These are phyloP conservation scores for Byssothecium circinans DNA, from an alignment of 2,329 filamentous ascomycete genomes.

Conservation along the genomic window DNA sequence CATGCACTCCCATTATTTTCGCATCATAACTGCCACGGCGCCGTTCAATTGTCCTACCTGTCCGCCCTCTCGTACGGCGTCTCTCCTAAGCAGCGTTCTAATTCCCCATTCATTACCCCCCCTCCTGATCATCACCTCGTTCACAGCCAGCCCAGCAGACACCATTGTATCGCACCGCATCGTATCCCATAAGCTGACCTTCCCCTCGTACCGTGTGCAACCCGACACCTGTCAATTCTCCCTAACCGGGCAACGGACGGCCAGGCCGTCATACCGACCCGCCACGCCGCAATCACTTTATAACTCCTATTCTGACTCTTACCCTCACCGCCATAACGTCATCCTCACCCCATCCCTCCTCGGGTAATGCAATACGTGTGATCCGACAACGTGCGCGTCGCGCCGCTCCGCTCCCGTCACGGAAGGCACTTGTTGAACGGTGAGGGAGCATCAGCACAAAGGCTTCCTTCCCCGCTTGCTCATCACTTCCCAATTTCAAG, in stretches of 20 bases:
- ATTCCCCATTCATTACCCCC: background rate
- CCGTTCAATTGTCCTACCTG: background rate
- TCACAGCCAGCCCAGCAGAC: background rate
- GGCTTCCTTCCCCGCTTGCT: background rate
- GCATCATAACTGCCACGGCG: background rate
- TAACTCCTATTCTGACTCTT: background rate
- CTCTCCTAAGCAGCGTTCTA: background rate
- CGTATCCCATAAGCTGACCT: background rate
- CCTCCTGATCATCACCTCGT: background rate
- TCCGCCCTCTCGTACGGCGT: background rate
- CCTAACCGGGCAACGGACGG: background rate
- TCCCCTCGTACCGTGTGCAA: background rate
- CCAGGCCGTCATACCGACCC: background rate
- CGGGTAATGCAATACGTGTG: background rate
- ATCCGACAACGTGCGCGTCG: constrained; percentile 11
- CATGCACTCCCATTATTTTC: background rate
- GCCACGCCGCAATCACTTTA: background rate
- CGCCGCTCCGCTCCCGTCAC: constrained; percentile 21
- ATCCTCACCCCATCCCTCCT: background rate
- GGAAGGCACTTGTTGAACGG: background rate
- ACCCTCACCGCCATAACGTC: background rate
- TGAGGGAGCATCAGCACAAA: background rate
- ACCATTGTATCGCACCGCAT: no score
- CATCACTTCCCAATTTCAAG: background rate
- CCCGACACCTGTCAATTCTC: background rate